These are phyloP conservation scores for Harringtonia lauricola DNA, from an alignment of 2,329 filamentous ascomycete species.

Conservation along the genomic window DNA sequence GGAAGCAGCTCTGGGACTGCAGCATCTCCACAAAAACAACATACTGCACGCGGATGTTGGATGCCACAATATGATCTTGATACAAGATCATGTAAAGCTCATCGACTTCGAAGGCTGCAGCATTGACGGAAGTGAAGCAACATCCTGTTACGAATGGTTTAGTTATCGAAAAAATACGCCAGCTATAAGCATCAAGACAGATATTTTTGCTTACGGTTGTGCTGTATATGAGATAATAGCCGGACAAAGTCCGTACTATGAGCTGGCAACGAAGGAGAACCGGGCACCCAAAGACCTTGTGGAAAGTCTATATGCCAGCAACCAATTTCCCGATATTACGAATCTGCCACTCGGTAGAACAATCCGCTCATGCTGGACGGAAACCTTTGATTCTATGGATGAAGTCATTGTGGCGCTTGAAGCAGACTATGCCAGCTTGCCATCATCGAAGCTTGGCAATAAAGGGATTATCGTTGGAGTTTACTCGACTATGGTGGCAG, in stretches of 20 bases:
- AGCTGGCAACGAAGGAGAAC: background rate
- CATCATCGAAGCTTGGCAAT: no score
- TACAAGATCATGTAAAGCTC: background rate
- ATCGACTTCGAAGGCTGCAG: background rate
- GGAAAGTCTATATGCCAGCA: background rate
- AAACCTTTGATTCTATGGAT: background rate
- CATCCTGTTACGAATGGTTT: background rate
- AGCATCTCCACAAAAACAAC: background rate
- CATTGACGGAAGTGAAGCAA: background rate
- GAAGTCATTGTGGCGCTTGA: background rate
- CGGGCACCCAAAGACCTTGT: background rate
- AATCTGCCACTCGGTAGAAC: background rate
- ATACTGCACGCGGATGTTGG: background rate
- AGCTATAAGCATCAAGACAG: background rate
- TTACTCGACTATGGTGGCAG: no score
- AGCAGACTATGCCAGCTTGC: constrained; percentile 8
- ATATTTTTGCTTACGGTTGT: background rate
- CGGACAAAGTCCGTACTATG: background rate
- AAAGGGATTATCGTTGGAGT: no score
- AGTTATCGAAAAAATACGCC: background rate
- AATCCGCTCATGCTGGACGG: background rate
- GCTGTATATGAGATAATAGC: background rate
- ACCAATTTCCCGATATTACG: background rate
- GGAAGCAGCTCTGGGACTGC: background rate
- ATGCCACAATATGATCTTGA: background rate